Conservation (phyloP, 768 basidiomycete species). For the Paxillus involutus region DNA sequence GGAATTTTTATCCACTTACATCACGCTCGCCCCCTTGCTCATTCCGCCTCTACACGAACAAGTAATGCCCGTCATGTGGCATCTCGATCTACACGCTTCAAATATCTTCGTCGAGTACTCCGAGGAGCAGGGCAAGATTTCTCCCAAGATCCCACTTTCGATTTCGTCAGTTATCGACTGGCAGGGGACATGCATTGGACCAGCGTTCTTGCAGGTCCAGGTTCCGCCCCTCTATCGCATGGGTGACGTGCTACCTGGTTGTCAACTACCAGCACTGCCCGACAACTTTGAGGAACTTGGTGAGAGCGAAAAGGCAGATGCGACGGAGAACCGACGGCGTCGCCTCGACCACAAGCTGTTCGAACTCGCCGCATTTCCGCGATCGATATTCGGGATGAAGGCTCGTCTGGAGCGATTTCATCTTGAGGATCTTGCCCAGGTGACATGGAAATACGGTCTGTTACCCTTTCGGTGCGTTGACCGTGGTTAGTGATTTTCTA, state of each 20-base stretch:
- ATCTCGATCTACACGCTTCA: conserved; percentile 12
- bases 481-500: background rate
- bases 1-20: background rate
- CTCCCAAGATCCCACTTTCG: background rate
- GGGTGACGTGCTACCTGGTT: background rate
- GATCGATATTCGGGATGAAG: background rate
- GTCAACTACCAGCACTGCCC: background rate
- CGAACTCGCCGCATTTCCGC: background rate
- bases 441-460: background rate
- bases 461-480: background rate
- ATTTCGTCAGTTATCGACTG: conserved; percentile 15
- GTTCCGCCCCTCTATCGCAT: background rate
- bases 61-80: conserved; percentile 12
- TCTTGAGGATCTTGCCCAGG: background rate
- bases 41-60: conserved; percentile 6
- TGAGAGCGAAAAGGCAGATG: background rate
- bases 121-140: conserved; percentile 1
- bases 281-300: background rate
- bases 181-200: conserved; percentile 14
- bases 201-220: conserved; percentile 11
- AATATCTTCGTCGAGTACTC: conserved; percentile 10
- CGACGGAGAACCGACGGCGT: background rate
- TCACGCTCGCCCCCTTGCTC: background rate
- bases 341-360: background rate
- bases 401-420: background rate